Evolutionary conservation across 768 basidiomycete species (phyloP).

Genomic region (Termitomyces sp.): DNA sequence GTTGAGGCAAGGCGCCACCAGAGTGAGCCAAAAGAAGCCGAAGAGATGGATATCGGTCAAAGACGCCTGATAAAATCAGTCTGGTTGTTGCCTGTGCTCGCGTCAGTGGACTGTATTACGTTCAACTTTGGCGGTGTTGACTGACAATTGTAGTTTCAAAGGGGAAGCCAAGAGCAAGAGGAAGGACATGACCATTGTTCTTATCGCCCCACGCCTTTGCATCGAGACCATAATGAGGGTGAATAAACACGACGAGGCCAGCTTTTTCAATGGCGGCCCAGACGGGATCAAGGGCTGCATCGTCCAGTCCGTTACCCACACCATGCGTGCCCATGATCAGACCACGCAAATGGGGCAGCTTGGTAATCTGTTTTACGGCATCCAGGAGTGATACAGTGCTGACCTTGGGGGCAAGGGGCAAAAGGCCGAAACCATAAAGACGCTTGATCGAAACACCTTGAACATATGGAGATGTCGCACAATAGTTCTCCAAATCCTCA

Average conservation of each 20-base stretch:
- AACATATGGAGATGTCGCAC: slow-evolving; percentile 53
- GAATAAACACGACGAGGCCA: slow-evolving; percentile 74
- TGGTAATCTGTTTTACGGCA: slow-evolving; percentile 59
- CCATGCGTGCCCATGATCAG: slow-evolving; percentile 82
- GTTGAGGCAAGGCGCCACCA: slow-evolving; percentile 75
- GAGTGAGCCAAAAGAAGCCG: slow-evolving; percentile 82
- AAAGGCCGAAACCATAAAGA: slow-evolving; percentile 78
- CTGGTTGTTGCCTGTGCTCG: slow-evolving; percentile 57
- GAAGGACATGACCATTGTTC: slow-evolving; percentile 83
- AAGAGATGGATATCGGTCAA: slow-evolving; percentile 74
- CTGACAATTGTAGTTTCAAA: slow-evolving; percentile 85
- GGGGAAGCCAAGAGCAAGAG: slow-evolving; percentile 83
- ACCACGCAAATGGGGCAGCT: slow-evolving; percentile 59
- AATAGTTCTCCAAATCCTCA: slow-evolving; percentile 72
- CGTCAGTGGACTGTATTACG: slow-evolving; percentile 3
- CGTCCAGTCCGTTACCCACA: slow-evolving; percentile 76
- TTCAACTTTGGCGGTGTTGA: slow-evolving; percentile 4
- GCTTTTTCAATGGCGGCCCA: slow-evolving; percentile 73
- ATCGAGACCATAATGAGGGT: slow-evolving; percentile 84
- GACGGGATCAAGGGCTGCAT: slow-evolving; percentile 68
- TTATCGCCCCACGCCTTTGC: slow-evolving; percentile 67
- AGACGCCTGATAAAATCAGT: slow-evolving; percentile 72
- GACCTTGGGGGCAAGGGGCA: slow-evolving; percentile 73
- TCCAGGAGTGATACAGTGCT: slow-evolving; percentile 50
- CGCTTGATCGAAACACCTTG: slow-evolving; percentile 42